Evolutionary conservation across 2,329 filamentous ascomycete species (phyloP).

Genomic region (Trichophyton simii): DNA sequence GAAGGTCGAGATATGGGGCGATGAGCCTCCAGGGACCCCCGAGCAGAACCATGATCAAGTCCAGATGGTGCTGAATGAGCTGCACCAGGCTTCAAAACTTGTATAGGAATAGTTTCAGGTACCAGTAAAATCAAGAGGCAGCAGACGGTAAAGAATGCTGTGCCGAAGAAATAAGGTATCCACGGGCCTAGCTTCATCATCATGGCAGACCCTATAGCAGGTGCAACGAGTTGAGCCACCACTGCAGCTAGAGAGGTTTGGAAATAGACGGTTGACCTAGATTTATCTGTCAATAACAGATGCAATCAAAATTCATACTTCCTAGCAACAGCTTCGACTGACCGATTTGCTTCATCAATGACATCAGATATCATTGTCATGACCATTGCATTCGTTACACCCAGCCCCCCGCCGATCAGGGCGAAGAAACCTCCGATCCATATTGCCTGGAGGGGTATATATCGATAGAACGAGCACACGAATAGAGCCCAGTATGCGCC

Average conservation of each 20-base stretch:
- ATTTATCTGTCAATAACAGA: neutral
- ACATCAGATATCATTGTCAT: conserved; percentile 42
- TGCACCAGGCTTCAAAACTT: conserved; percentile 1
- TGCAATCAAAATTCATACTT: neutral
- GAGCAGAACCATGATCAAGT: neutral
- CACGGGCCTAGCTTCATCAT: conserved; percentile 29
- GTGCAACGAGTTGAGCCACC: conserved; percentile 29
- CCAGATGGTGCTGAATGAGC: neutral
- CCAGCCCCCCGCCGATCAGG: conserved; percentile 36
- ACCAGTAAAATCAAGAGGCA: conserved; percentile 23
- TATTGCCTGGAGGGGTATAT: conserved; percentile 35
- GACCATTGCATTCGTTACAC: conserved; percentile 36
- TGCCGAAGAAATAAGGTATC: conserved; percentile 29
- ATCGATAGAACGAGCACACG: conserved; percentile 28
- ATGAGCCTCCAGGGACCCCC: neutral
- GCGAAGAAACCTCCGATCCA: conserved; percentile 38
- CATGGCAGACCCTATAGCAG: conserved; percentile 28
- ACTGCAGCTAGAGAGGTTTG: conserved; percentile 29
- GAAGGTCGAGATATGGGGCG: neutral
- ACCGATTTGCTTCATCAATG: conserved; percentile 35
- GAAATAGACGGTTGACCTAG: conserved; percentile 31
- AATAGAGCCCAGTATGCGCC: conserved; percentile 23
- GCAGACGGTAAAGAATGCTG: conserved; percentile 22
- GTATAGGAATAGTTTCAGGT: conserved; percentile 29
- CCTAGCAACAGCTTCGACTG: neutral